Percentiles rank a stretch among this genome's conserved stretches.
Conservation (phyloP, 352 stramenopile genomes). For the Nothophytophthora sp. region DNA sequence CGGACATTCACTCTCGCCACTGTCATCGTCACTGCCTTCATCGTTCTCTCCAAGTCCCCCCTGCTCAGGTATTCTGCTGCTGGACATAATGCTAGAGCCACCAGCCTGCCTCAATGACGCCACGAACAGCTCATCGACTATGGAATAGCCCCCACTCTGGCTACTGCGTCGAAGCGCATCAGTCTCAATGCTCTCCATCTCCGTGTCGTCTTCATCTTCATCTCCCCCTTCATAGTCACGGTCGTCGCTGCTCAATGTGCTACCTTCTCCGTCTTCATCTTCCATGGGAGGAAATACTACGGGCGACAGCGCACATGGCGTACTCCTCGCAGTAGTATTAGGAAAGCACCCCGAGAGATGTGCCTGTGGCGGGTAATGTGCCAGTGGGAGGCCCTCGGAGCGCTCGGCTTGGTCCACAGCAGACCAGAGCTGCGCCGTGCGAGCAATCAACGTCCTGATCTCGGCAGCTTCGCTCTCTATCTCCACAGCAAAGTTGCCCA, state of each 20-base stretch:
- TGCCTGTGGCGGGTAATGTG: neutral
- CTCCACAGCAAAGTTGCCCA: constrained; percentile 22
- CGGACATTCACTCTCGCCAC: constrained; percentile 5
- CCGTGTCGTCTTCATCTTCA: constrained; percentile 14
- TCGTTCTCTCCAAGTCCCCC: constrained; percentile 1
- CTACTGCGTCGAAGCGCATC: constrained; percentile 1
- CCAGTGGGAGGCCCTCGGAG: neutral
- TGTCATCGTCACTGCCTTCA: constrained; percentile 2
- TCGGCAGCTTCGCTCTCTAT: constrained; percentile 35
- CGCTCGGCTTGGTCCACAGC: constrained; percentile 24
- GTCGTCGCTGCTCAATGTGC: constrained; percentile 24
- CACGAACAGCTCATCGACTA: constrained; percentile 4
- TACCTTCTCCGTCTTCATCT: constrained; percentile 14
- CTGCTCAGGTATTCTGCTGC: neutral
- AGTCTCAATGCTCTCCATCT: constrained; percentile 15
- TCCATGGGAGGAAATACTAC: constrained; percentile 9
- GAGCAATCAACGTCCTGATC: constrained; percentile 33
- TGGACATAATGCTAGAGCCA: neutral
- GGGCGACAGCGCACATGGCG: neutral
- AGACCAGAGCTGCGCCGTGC: constrained; percentile 33
- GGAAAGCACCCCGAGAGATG: constrained; percentile 2
- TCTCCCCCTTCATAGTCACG: constrained; percentile 12
- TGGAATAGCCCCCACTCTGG: constrained; percentile 7
- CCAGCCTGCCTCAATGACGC: neutral
- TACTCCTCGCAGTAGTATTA: constrained; percentile 2